A percentile compares a stretch with the other conserved stretches of the same genome.
Evolutionary conservation across 2,329 filamentous ascomycete species (phyloP).

Genomic region (Ophiosphaerella herpotricha): DNA sequence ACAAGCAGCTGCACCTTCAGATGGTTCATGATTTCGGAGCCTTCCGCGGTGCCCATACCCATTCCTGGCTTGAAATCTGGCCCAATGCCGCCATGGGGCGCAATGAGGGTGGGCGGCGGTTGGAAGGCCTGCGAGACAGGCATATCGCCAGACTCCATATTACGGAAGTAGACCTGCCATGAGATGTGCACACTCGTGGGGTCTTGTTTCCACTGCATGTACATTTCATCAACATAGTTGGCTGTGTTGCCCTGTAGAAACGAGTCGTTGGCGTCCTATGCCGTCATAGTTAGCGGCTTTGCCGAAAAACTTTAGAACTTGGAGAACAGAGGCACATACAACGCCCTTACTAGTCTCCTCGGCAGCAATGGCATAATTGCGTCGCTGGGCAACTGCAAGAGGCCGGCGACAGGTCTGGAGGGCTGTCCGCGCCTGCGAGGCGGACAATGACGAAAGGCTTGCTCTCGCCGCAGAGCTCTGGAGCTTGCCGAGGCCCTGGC

Average conservation of each 20-base stretch:
- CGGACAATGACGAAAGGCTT: slow-evolving; percentile 49
- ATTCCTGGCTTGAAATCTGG: slow-evolving; percentile 71
- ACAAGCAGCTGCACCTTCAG: slow-evolving; percentile 97
- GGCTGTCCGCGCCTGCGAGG: slow-evolving; percentile 44
- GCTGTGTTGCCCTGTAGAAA: slow-evolving; percentile 96
- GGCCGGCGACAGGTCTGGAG: slow-evolving; percentile 55
- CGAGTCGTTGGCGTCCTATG: slow-evolving; percentile 83
- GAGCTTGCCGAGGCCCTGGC: slow-evolving; percentile 68
- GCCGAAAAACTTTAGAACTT: slow-evolving; percentile 14
- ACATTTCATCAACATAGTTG: slow-evolving; percentile 99
- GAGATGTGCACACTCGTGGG: slow-evolving; percentile 93
- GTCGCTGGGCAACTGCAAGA: slow-evolving; percentile 53
- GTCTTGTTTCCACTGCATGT: slow-evolving; percentile 94
- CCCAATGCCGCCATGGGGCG: slow-evolving; percentile 76
- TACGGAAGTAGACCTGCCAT: slow-evolving; percentile 99
- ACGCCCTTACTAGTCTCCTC: slow-evolving; percentile 65
- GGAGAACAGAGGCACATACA: slow-evolving; percentile 50
- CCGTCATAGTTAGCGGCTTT: slow-evolving; percentile 32
- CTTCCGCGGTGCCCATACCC: slow-evolving; percentile 67
- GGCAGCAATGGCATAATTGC: slow-evolving; percentile 63
- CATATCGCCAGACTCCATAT: slow-evolving; percentile 98
- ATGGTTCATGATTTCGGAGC: slow-evolving; percentile 89
- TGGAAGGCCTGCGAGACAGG: slow-evolving; percentile 96
- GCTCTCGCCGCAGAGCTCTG: slow-evolving; percentile 57
- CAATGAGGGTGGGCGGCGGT: slow-evolving; percentile 88